Conservation (phyloP, 495 filamentous ascomycete species). For the Talaromyces ruber region DNA sequence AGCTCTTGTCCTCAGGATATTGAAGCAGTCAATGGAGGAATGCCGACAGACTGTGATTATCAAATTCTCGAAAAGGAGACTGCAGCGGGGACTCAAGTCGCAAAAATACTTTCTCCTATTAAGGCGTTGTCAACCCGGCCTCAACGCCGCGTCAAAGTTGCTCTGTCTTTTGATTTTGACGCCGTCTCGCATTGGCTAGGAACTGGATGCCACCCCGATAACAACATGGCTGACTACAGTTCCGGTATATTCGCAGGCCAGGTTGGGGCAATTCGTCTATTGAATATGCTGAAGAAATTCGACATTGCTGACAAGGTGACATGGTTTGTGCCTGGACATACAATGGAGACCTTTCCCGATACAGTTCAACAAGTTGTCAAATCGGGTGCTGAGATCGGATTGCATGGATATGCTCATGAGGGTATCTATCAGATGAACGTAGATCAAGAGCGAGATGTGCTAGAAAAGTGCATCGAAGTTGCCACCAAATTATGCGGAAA, state of each 20-base stretch:
- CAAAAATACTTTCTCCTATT: too few relatives aligned
- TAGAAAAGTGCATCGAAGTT: slow-evolving; percentile 22
- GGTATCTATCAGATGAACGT: slow-evolving; percentile 15
- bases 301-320: slow-evolving; percentile 24
- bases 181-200: slow-evolving; percentile 39
- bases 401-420: slow-evolving; percentile 39
- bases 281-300: slow-evolving; percentile 27
- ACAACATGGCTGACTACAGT: not conserved
- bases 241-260: slow-evolving; percentile 30
- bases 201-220: slow-evolving; percentile 21
- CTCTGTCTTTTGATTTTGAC: slow-evolving; percentile 39
- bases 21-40: slow-evolving; percentile 26
- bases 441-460: slow-evolving; percentile 26
- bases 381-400: slow-evolving; percentile 28
- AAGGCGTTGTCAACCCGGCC: not conserved
- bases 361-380: slow-evolving; percentile 27
- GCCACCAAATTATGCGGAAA: slow-evolving; percentile 20
- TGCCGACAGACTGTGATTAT: slow-evolving; percentile 20
- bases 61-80: not conserved
- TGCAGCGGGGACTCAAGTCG: too few relatives aligned
- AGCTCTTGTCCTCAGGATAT: slow-evolving; percentile 39
- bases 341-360: slow-evolving; percentile 26
- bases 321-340: slow-evolving; percentile 34
- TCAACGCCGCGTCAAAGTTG: slow-evolving; percentile 23
- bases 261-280: slow-evolving; percentile 29